Base-by-base conservation (phyloP, 2,329 filamentous ascomycete species). In the Penicillium sp. region DNA sequence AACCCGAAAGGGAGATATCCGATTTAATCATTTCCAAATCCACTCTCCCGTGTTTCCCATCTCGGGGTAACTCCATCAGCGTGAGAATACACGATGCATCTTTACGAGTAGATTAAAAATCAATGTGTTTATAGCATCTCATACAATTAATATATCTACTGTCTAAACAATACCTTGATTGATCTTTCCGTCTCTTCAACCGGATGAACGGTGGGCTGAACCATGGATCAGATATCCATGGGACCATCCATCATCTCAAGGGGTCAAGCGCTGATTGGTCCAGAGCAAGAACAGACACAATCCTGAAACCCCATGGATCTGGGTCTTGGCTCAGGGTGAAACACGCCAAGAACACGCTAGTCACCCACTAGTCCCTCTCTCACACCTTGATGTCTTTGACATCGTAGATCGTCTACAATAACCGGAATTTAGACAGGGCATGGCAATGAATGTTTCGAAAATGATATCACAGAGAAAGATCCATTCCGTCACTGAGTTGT, bases 251-350 rank as follows among this genome's bases (percentile, higher is more conserved):
- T 7, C 19, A 13, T 12, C 35, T 35, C 18, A 13, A 19, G 41
- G 41, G 31, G 12, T 3, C 27, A 16, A 11, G 12, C 33, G 4
- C 14, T 46, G n/a, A 46, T 46, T 46, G 48, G 34, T 16, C 12
- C 11, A 44, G 16, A 22, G 33, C 12, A 50, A 46, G 25, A 45
- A 27, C 18, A 39, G 41, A 16, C 41, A 40, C 29, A 53, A 53
- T 55, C 53, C 54, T 65, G 62, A 65, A 65, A 65, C 62, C 53
- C 55, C 47, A 51, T 54, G 56, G 53, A 59, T 56, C 56, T 59
- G 49, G 49, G 33, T 33, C n/a, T 47, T 40, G 35, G 51, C 49
- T 16, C 12, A 14, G 42, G 54, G 49, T 65, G 64, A 66, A 66
- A 66, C 64, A 61, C 62, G 42, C 61, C 61, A 64, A 52, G 29